Conservation (phyloP, 2,329 filamentous ascomycete genomes). For the Fusarium sp. region DNA sequence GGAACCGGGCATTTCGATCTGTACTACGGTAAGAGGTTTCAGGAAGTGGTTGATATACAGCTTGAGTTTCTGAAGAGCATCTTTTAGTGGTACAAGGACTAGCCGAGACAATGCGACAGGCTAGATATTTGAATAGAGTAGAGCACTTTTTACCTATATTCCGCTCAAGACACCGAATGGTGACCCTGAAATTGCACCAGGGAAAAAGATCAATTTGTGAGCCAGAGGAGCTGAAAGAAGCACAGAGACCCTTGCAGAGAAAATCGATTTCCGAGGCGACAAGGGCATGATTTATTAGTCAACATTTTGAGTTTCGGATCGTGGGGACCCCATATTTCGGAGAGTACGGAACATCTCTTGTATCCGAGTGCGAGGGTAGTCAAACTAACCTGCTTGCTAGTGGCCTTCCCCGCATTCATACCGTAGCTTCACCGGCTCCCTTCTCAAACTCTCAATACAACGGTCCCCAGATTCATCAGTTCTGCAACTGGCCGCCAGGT, state of each 20-base stretch:
- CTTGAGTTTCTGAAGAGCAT: neutral
- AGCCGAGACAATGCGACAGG: rapidly evolving
- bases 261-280: neutral
- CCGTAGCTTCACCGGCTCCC: neutral
- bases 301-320: neutral
- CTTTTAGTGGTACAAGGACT: neutral
- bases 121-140: neutral
- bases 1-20: neutral
- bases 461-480: too few relatives aligned
- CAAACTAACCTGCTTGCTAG: neutral
- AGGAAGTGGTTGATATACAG: neutral
- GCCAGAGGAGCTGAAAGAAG: neutral
- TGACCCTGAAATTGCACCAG: rapidly evolving
- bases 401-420: neutral
- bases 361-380: neutral
- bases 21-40: neutral
- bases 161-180: rapidly evolving
- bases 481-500: too few relatives aligned
- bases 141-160: neutral
- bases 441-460: too few relatives aligned
- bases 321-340: neutral
- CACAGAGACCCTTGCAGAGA: neutral
- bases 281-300: neutral
- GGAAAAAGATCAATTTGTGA: neutral
- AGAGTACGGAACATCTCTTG: neutral